Base-by-base conservation (phyloP, 106 monocot species). In the Iris macrosiphon region DNA sequence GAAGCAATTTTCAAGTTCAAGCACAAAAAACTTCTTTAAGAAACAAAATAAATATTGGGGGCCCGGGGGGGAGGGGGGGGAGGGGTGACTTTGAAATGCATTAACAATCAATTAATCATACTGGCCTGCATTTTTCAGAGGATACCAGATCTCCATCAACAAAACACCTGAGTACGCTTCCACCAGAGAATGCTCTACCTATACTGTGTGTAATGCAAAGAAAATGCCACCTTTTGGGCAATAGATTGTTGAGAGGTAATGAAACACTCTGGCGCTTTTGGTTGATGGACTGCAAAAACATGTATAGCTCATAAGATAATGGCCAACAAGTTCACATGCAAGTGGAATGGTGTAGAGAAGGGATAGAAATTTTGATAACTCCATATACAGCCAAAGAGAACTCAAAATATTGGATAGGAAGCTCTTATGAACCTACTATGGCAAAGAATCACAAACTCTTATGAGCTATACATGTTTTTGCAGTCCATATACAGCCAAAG, bases 101-200 rank as follows among this genome's bases (percentile, higher is more conserved):
- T 23, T 40, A 7, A 35, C 22, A 59, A 57, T n/a, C 38, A 63
- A 25, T 24, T 12, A 55, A 34, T 52, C 21, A n/a, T 59, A 23
- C 55, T 31, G 15, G 87, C 98, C 87, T 90, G 90, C 98, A 98
- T 67, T 84, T 98, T 44, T 91, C 90, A 83, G 82, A 72, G 9
- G 91, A 87, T 59, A 79, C 31, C 27, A 87, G 60, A 51, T 72
- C 60, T 26, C 91, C 98, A 75, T 98, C 98, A 32, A 98, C 62
- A 76, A 81, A 98, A 67, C 90, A 91, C 57, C 64, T 82, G 8
- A 98, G 44, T 7, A 77, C 42, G 48, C 98, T 91, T 43, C 91
- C 98, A 12, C 86, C 86, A 64, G 98, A 98, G 58, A 98, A 98
- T 46, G 98, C 72, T 53, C 98, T 80, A 9, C 98, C 98, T 49